These are phyloP conservation scores for Hibiscus syriacus DNA, from an alignment of 345 rosid species.

Conservation along the genomic window DNA sequence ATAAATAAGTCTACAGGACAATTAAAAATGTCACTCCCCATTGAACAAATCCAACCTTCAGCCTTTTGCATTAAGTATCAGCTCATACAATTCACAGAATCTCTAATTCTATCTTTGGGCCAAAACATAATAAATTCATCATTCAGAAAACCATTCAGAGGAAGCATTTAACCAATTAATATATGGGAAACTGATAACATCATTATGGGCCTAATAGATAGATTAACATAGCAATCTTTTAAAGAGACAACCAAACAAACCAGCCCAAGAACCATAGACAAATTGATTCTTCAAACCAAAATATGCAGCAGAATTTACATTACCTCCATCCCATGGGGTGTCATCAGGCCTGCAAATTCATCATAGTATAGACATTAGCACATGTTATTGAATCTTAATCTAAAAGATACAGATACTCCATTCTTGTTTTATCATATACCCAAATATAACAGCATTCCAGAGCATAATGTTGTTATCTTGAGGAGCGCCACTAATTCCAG, in stretches of 20 bases:
- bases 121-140: no score
- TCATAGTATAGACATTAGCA: constrained; percentile 6
- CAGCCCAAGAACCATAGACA: background rate
- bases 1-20: background rate
- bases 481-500: constrained; percentile 68
- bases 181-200: background rate
- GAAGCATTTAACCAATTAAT: background rate
- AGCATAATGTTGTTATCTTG: constrained; percentile 63
- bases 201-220: background rate
- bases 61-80: no score
- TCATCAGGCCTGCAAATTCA: constrained; percentile 51
- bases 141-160: no score
- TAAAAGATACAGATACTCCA: background rate
- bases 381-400: background rate
- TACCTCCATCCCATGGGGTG: constrained; percentile 79
- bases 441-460: constrained; percentile 75
- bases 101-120: no score
- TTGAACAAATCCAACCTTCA: background rate
- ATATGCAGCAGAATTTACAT: constrained; percentile 2
- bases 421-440: constrained; percentile 24
- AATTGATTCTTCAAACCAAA: background rate
- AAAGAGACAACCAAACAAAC: background rate
- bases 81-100: no score
- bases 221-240: background rate
- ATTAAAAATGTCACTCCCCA: background rate